phyloP scores from a whole-genome alignment of 2,329 filamentous ascomycete genomes.

The Fusarium aywerte region DNA sequence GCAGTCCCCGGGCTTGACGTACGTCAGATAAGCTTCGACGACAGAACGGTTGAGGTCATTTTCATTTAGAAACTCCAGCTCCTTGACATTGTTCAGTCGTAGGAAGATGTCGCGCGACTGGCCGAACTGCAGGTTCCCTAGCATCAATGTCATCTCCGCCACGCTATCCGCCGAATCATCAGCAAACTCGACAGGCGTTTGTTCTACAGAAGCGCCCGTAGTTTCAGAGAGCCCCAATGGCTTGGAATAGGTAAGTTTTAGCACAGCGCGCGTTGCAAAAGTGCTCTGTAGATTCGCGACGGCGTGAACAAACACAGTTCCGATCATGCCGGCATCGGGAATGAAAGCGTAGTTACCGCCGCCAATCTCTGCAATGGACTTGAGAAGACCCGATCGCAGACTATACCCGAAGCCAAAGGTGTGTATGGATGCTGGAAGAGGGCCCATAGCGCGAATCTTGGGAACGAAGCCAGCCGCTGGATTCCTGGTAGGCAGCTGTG shows the following conservation, averaged over 20 bases:
- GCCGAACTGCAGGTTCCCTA: constrained; percentile 69
- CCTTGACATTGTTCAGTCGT: constrained; percentile 43
- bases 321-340: constrained; percentile 70
- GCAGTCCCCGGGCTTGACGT: constrained; percentile 42
- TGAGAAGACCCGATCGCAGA: constrained; percentile 60
- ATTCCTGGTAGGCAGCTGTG: constrained; percentile 47
- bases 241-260: constrained; percentile 56
- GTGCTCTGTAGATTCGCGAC: constrained; percentile 70
- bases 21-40: constrained; percentile 52
- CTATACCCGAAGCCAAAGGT: constrained; percentile 54
- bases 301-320: constrained; percentile 70
- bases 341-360: constrained; percentile 71
- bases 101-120: constrained; percentile 68
- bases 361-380: constrained; percentile 68
- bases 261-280: constrained; percentile 59
- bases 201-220: constrained; percentile 54
- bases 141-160: constrained; percentile 51
- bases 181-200: constrained; percentile 42
- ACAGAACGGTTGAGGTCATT: constrained; percentile 25
- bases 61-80: constrained; percentile 11
- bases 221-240: constrained; percentile 54
- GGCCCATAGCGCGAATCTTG: constrained; percentile 58
- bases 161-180: constrained; percentile 19
- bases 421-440: constrained; percentile 56
- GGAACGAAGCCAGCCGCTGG: constrained; percentile 64